Evolutionary conservation across 2,329 filamentous ascomycete species (phyloP), one percentile per base, ranked within the genome.

Genomic region (Curvularia verruculosa): DNA sequence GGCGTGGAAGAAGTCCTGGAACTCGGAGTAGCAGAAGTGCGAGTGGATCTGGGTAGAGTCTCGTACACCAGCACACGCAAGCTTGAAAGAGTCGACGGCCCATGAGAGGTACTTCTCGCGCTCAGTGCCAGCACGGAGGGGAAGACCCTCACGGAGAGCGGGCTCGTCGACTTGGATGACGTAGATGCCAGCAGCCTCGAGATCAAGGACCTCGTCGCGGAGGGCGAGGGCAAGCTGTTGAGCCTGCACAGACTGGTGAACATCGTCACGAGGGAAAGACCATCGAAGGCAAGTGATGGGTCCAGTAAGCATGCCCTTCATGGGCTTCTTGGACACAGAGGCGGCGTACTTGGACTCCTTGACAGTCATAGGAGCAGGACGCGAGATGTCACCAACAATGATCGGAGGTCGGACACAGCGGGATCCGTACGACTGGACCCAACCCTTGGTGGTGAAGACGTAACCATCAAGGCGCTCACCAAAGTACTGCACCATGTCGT

Each of bases 401-500:
- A 99, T 99, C 63, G 95, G 95, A 72, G 95, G 95, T 78, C 95
- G 91, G 72, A 99, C 95, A 81, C 95, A 99, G 76, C 95, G 95
- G 69, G 95, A 99, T 75, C 95, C 95, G 81, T 99, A 99, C 73
- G 87, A 92, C 87, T 99, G 92, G 56, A 99, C 95, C 95, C 95
- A 99, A 71, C 91, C 95, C 83, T 97, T 91, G 79, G 94, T 98
- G 79, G 95, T 99, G 87, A 99, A 99, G 78, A 92, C 90, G 80
- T 98, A 99, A 75, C 95, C 95, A 74, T 96, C 87, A 64, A 99
- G 86, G 75, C 92, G 90, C 87, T 99, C 95, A 81, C 95, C 95
- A 73, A 99, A 99, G 89, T 97, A 99, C 83, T 99, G 95, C 52
- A 99, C 95, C 95, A 99, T 99, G 88, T 99, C 95, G 84, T 99